A percentile compares a stretch with the other conserved stretches of the same genome.
Evolutionary conservation across 768 basidiomycete genomes (phyloP).

Genomic region (Boletus subparvulus): DNA sequence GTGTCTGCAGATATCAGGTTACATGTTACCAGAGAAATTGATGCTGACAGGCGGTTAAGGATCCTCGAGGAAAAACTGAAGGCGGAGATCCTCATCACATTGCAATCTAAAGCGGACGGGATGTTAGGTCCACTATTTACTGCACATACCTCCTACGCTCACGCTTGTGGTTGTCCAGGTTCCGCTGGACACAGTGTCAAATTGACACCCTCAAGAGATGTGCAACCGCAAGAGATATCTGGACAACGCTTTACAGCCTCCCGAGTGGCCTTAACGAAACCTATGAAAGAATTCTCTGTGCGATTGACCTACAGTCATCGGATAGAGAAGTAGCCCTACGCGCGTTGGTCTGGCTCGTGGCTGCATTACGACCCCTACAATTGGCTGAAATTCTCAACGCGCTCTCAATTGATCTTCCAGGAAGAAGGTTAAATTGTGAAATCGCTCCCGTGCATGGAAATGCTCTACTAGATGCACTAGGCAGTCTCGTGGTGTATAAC

Average conservation of each 20-base stretch:
- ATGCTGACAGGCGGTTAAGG: slow-evolving; percentile 1
- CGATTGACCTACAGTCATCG: background rate
- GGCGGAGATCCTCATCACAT: background rate
- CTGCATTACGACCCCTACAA: slow-evolving; percentile 4
- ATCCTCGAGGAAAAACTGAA: background rate
- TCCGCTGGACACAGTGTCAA: slow-evolving; percentile 21
- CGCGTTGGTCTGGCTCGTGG: slow-evolving; percentile 16
- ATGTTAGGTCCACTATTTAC: slow-evolving; percentile 4
- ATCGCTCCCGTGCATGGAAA: background rate
- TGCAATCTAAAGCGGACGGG: slow-evolving; percentile 6
- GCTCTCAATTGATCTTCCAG: slow-evolving; percentile 10
- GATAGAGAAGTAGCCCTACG: background rate
- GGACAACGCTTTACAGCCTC: slow-evolving; percentile 6
- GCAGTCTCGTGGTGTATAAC: slow-evolving; percentile 14
- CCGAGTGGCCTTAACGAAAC: slow-evolving; percentile 16
- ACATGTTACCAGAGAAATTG: slow-evolving; percentile 6
- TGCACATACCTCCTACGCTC: background rate
- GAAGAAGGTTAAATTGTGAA: background rate
- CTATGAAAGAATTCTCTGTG: slow-evolving; percentile 17
- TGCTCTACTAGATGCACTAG: slow-evolving; percentile 3
- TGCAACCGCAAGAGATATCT: background rate
- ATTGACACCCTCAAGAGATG: slow-evolving; percentile 12
- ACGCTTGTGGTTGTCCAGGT: slow-evolving; percentile 6
- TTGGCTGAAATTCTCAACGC: slow-evolving; percentile 8
- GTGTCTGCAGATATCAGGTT: slow-evolving; percentile 8